A percentile compares a stretch with the other conserved stretches of the same genome.
Conservation (phyloP, 768 basidiomycete species). For the Boletus rubescentipes region DNA sequence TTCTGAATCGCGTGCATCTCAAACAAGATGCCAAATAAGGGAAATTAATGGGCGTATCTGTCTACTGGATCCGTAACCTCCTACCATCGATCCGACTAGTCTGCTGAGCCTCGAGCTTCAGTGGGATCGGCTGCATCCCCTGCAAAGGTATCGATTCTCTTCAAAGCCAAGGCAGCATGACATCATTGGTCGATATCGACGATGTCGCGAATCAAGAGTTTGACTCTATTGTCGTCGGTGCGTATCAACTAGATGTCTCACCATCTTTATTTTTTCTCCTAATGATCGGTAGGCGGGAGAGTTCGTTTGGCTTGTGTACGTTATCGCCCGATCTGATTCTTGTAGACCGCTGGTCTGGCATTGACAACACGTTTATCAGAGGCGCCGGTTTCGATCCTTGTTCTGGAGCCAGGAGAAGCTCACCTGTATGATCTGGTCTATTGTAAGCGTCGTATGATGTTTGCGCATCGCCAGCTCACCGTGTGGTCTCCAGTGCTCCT, state of each 20-base stretch:
- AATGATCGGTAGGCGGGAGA: background rate
- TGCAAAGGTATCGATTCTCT: background rate
- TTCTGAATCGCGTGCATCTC: too few species aligned
- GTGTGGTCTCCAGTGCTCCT: background rate
- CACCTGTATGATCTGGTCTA: background rate
- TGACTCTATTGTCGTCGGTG: background rate
- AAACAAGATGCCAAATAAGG: too few species aligned
- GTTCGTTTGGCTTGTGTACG: too few species aligned
- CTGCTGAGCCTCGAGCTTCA: too few species aligned
- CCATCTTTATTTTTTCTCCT: background rate
- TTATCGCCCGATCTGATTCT: background rate
- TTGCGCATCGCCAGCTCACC: background rate
- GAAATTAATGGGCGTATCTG: too few species aligned
- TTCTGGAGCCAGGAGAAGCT: background rate
- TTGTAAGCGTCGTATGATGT: background rate
- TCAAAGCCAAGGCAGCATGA: background rate
- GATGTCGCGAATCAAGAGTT: background rate
- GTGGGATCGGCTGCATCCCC: too few species aligned
- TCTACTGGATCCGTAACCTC: too few species aligned
- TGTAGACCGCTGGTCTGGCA: background rate
- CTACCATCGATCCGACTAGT: too few species aligned
- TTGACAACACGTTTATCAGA: background rate
- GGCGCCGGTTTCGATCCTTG: background rate
- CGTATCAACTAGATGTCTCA: background rate
- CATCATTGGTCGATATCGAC: background rate